Evolutionary conservation across 768 basidiomycete species (phyloP).

Genomic region (Cystobasidium ongulense): DNA sequence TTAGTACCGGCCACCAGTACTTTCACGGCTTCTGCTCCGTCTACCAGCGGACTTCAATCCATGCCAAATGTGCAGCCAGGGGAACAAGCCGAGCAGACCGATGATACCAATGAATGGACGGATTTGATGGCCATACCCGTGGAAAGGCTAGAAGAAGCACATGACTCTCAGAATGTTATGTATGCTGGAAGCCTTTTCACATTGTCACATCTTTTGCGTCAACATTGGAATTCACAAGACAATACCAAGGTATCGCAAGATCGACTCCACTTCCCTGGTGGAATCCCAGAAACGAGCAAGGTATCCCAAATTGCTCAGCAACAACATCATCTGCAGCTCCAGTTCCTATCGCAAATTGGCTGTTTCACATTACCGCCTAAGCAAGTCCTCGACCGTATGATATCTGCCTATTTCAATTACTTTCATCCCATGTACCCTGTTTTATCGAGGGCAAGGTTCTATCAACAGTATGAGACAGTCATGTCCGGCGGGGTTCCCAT

Average conservation of each 20-base stretch:
- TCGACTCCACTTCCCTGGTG: not conserved
- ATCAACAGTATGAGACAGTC: not conserved
- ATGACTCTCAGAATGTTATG: not conserved
- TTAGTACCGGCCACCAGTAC: not conserved
- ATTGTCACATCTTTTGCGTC: not conserved
- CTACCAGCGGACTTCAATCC: not conserved
- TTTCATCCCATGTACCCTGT: constrained; percentile 4
- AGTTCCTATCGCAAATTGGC: not conserved
- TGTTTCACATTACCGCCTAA: not conserved
- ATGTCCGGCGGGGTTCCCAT: not conserved
- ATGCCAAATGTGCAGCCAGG: not conserved
- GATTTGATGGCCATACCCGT: not conserved
- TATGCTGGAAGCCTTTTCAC: not conserved
- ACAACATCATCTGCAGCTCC: not conserved
- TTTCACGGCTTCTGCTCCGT: not conserved
- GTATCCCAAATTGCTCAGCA: not conserved
- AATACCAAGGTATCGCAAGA: not conserved
- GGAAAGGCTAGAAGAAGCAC: not conserved
- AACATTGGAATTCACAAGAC: constrained; percentile 6
- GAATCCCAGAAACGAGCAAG: not conserved
- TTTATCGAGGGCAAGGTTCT: not conserved
- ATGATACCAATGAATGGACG: not conserved
- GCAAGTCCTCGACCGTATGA: not conserved
- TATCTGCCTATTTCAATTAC: not conserved
- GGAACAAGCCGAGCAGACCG: not conserved